Evolutionary conservation across 2,329 filamentous ascomycete species (phyloP).

Genomic region (Colletotrichum lupini): DNA sequence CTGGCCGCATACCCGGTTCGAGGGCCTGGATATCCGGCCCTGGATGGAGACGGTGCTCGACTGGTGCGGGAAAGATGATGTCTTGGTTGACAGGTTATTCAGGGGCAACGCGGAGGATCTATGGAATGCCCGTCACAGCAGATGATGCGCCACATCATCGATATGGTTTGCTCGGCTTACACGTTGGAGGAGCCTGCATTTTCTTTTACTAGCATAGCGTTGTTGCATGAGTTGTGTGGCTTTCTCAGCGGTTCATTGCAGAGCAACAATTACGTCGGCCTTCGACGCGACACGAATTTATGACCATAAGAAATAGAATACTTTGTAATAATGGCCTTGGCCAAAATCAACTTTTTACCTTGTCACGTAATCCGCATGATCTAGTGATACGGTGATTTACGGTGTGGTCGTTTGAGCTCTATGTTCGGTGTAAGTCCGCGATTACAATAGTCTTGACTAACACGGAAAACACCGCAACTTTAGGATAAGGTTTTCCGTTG

Average conservation of each 20-base stretch:
- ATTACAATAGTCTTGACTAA: not conserved
- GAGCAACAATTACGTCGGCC: conserved; percentile 3
- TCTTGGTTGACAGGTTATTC: conserved; percentile 62
- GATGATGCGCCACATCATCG: not conserved
- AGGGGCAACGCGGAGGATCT: conserved; percentile 66
- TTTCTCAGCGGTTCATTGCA: not conserved
- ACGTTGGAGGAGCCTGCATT: not conserved
- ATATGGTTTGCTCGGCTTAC: not conserved
- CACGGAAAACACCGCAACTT: not conserved
- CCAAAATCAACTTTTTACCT: not conserved
- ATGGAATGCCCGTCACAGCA: conserved; percentile 40
- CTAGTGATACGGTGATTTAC: not conserved
- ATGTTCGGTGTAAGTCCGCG: not conserved
- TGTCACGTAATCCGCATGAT: too few species aligned
- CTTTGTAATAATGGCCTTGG: not conserved
- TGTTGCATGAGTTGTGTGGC: not conserved
- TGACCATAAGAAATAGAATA: conserved; percentile 4
- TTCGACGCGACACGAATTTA: conserved; percentile 17
- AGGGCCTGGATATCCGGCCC: conserved; percentile 64
- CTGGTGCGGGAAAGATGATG: conserved; percentile 59
- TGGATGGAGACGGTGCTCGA: conserved; percentile 65
- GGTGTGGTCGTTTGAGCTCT: not conserved
- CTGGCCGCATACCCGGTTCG: conserved; percentile 73
- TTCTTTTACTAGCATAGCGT: conserved; percentile 2
- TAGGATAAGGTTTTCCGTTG: not conserved